phyloP scores from a whole-genome alignment of 116 monocot species.

The Trichopus zeylanicus region DNA sequence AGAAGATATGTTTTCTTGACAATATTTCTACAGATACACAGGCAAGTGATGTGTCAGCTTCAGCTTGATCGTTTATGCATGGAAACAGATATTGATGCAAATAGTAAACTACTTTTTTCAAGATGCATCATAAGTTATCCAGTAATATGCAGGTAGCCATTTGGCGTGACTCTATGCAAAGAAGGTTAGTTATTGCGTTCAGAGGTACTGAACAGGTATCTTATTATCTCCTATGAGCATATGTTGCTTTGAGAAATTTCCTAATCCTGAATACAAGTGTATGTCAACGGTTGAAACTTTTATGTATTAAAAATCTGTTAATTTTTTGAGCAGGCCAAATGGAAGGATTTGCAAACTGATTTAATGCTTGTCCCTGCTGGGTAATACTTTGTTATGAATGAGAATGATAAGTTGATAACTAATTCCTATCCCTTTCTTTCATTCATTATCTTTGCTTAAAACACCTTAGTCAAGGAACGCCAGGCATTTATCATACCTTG shows the following conservation, averaged over 20 bases:
- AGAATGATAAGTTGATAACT: neutral
- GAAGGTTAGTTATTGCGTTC: slow-evolving; percentile 79
- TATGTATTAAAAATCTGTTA: slow-evolving; percentile 5
- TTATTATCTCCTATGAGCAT: neutral
- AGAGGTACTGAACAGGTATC: slow-evolving; percentile 96
- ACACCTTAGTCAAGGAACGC: neutral
- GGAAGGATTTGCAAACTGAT: slow-evolving; percentile 85
- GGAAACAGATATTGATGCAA: too few species aligned
- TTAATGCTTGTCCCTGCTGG: slow-evolving; percentile 73
- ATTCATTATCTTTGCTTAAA: neutral
- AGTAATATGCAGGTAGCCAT: slow-evolving; percentile 64
- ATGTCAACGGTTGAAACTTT: neutral
- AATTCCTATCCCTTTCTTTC: neutral
- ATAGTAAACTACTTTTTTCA: too few species aligned
- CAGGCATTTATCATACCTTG: too few species aligned
- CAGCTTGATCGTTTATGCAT: too few species aligned
- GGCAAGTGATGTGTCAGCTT: slow-evolving; percentile 26
- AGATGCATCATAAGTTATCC: too few species aligned
- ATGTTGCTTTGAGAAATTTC: neutral
- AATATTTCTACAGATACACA: slow-evolving; percentile 87
- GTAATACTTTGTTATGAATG: slow-evolving; percentile 20
- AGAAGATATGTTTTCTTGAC: slow-evolving; percentile 94
- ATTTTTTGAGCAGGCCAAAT: slow-evolving; percentile 32
- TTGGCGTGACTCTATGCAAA: slow-evolving; percentile 72
- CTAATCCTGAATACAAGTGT: neutral